Percentiles rank a stretch among this genome's conserved stretches.
Evolutionary conservation across 306 rosid species (phyloP).

Genomic region (Luffa acutangula): DNA sequence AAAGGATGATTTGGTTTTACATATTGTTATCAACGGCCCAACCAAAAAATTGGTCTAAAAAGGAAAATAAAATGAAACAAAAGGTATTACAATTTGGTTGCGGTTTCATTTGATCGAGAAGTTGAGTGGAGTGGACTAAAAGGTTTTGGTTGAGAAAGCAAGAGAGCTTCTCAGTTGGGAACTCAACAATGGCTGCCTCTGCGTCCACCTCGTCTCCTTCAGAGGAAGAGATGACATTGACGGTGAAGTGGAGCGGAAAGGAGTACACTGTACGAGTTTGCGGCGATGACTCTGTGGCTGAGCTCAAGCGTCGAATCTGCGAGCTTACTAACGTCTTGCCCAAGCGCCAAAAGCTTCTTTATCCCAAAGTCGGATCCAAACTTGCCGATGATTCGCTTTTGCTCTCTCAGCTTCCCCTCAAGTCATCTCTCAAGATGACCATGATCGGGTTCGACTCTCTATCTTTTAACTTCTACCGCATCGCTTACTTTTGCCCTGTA

Average conservation of each 20-base stretch:
- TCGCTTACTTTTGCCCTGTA: background rate
- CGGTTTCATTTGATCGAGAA: background rate
- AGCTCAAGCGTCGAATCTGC: slow-evolving; percentile 91
- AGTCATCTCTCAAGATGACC: slow-evolving; percentile 71
- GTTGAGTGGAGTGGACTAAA: background rate
- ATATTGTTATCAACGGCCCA: background rate
- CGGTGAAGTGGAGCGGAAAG: slow-evolving; percentile 81
- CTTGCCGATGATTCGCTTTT: slow-evolving; percentile 73
- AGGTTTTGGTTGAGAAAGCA: background rate
- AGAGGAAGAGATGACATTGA: slow-evolving; percentile 61
- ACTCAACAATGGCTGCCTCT: slow-evolving; percentile 24
- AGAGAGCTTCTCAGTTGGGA: background rate
- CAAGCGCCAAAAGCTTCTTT: slow-evolving; percentile 82
- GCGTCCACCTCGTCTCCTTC: slow-evolving; percentile 28
- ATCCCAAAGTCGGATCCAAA: slow-evolving; percentile 69
- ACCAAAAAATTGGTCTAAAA: background rate
- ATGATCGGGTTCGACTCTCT: slow-evolving; percentile 57
- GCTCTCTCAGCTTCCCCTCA: slow-evolving; percentile 66
- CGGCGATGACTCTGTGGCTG: slow-evolving; percentile 72
- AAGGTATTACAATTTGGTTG: background rate
- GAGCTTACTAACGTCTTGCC: slow-evolving; percentile 76
- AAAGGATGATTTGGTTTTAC: background rate
- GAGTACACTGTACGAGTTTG: slow-evolving; percentile 83
- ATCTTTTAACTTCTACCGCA: background rate
- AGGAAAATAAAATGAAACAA: background rate